Base-by-base conservation (phyloP, 139 green algal species). In the Chlamydomonas schloesseri region DNA sequence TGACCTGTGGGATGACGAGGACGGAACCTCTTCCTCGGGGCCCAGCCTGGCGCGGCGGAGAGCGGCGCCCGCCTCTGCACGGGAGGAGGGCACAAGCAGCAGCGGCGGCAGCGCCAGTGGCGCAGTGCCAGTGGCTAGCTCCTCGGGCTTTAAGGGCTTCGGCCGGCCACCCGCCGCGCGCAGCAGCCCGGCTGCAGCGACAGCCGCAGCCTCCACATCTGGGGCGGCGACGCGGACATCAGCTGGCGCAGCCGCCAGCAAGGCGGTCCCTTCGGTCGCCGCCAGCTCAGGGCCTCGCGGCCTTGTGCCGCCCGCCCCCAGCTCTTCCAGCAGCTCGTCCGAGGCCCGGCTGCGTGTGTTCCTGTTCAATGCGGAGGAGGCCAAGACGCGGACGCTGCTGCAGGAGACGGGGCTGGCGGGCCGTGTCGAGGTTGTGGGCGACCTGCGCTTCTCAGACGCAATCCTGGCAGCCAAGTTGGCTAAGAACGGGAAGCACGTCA, bases 401-500 rank as follows among this genome's bases (percentile, higher is more conserved):
- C 17, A 34, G 65, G 23, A 84, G 78, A 14, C 71, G 17, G 78
- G 78, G 21, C 64, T 84, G 37, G 64, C 42, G 18, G 64, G 20
- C 13, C 73, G 77, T 14, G 83, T 88, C 47, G 47, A 79, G 47
- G 73, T 88, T 34, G 73, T 71, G 47, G 34, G 28, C 18, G 83
- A 88, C 14, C 73, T 88, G 62, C 70, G 57, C 50, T 31, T 3
- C 6, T 73, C 83, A 23, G 24, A 88, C 28, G 83, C 73, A 0
- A 67, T 88, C 20, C 29, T 88, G 64, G 73, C 83, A 1, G 55
- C 71, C 23, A 88, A 88, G 83, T 34, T 88, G 62, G 33, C 47
- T 0, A 24, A 34, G 8, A 78, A 21, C 21, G 83, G 83, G 20
- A 75, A 73, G 65, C 73, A 83, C 83, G 77, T 78, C 47, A 74